Evolutionary conservation across 495 filamentous ascomycete species (phyloP), one percentile per base, ranked within the genome.

Genomic region (Hypoxylon trugodes): DNA sequence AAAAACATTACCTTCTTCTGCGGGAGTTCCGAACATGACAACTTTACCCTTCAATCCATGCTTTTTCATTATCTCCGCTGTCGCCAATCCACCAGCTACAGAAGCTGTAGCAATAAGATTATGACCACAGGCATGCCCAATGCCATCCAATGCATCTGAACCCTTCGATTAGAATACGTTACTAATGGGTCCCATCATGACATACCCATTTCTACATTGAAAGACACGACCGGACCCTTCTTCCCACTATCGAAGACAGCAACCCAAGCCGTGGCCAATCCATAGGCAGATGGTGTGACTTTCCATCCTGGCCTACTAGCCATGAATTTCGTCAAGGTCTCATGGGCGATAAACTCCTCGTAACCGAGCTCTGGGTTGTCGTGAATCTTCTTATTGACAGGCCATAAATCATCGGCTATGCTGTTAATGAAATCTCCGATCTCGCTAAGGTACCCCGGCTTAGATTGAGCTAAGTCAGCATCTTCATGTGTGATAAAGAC

Each of bases 91-190:
- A 0, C 76, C 87, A 0, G 83, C 79, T 8, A 89, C 70, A 2
- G 87, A 89, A 16, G 81, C 82, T 0, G 80, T 88, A 4, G 87
- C 82, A 57, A 90, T 90, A 1, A 90, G 82, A 51, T 90, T 90
- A 72, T 90, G 87, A 4, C 88, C 87, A 53, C 87, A 90, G 0
- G 86, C 86, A 63, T 90, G 87, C 30, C 86, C 87, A 32, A 89
- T 83, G 2, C 66, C 77, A 0, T 85, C 85, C 15, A 87, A 74
- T 0, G 84, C 83, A 58, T 87, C 84, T 77, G 32, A 21, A 35
- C 18, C 26, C 1, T 26, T 15, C 6, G 4, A 12, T 73, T 32
- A 73, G 64, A 49, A 10, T 1, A 36, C 25, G 9, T n/a, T 15
- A 28, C 8, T 21, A 13, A 3, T 6, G 9, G 24, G 7, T 13